Evolutionary conservation across 2,329 filamentous ascomycete species (phyloP), one percentile per base, ranked within the genome.

Genomic region (Talaromyces sp.): DNA sequence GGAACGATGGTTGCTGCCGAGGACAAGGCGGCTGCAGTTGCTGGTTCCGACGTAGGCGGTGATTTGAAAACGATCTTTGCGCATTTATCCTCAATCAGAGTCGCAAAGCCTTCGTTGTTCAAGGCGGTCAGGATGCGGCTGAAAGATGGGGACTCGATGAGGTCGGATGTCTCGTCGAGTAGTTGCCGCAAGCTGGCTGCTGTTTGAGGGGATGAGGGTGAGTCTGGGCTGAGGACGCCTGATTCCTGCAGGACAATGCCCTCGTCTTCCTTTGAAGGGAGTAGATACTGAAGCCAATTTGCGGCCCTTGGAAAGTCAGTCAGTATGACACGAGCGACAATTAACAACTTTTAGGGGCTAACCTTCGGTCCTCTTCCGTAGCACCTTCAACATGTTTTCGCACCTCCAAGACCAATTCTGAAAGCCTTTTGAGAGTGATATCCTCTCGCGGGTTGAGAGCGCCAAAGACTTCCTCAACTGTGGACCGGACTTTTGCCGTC

Each of bases 131-230:
- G 83, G 38, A 99, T 92, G 69, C 92, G 88, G 0, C 88, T 85
- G 75, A 97, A 97, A 38, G 90, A 85, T 0, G 94, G 94, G 1
- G 94, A 97, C 71, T 99, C 94, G 70, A 97, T 88, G 26, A 99
- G 84, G 72, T 99, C 94, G 43, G 93, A 90, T 1, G 94, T 97
- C 79, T 99, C 94, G 72, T 99, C 93, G 1, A 99, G 84, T 21
- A 99, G 84, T 61, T 90, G 88, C 59, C 93, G 87, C 59, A 99
- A 84, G 1, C 87, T 84, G 7, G 71, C 67, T 4, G 70, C 64
- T 19, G 72, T 77, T 54, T 74, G 69, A 14, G 70, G 66, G 2
- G 72, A 72, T 31, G 74, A 70, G 2, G 74, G 69, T 54, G 73
- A 76, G 58, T 69, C 71, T 63, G 70, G 75, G 52, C 72, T 74